Evolutionary conservation across 176 grass and related monocot genomes (phyloP), one percentile per base, ranked within the genome.

Genomic region (Aegilops bicornis): DNA sequence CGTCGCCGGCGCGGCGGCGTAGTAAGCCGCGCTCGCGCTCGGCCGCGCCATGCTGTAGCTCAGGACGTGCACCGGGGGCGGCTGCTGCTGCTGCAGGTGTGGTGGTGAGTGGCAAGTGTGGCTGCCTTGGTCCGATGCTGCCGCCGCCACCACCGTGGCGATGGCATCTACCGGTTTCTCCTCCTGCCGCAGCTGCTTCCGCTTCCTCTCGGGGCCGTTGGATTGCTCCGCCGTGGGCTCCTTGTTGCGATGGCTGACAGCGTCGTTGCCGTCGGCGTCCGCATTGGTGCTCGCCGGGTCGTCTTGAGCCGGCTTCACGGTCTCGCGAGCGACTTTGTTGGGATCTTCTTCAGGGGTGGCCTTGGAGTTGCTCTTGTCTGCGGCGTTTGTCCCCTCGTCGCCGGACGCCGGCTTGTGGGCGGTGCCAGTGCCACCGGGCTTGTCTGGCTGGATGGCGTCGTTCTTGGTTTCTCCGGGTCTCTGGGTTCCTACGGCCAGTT

Each of bases 31-130:
- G 72, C 89, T 87, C 0, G 62, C 24, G 73, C 73, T 90, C 39
- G 84, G 79, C 50, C 76, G 72, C 64, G 73, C 89, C 84, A 87
- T 35, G 79, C 63, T 83, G 79, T 90, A 90, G 84, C 73, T 90
- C 52, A 86, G 12, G 79, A 86, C 89, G 8, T 90, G 85, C 39
- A 82, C 50, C 22, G 79, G 73, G 16, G 59, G 64, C 60, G 13
- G 73, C 39, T 10, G 39, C 19, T 11, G 40, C 19, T 60, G 52
- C 6, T 69, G 81, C 33, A 30, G 3, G n/a, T 13, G 36, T 36
- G 27, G 54, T 11, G 37, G 73, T 20, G 17, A 4, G 83, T 70
- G 73, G 31, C 33, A 6, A 6, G 61, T 22, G 8, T 52, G 32
- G 32, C 16, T 69, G 48, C 43, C 23, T 19, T 79, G 59, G n/a